These are phyloP conservation scores for Silene coronaria DNA, from an alignment of 179 eudicot species.

Conservation along the genomic window DNA sequence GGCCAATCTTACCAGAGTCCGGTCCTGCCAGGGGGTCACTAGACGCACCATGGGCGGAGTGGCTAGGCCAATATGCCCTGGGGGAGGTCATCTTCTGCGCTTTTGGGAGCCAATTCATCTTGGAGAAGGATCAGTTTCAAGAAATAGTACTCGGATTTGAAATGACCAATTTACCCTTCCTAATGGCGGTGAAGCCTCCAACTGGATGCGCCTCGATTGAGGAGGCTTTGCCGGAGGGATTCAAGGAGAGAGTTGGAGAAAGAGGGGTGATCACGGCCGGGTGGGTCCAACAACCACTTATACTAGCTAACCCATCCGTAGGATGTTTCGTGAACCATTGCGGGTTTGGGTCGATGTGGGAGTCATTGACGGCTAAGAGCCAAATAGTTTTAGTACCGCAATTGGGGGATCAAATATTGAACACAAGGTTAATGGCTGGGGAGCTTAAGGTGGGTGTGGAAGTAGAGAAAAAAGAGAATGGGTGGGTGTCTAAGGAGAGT, in stretches of 20 bases:
- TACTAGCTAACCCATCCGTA: slow-evolving; percentile 47
- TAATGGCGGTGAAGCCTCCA: slow-evolving; percentile 54
- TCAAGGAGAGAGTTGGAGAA: slow-evolving; percentile 34
- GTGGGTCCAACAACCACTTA: slow-evolving; percentile 53
- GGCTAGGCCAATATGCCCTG: slow-evolving; percentile 32
- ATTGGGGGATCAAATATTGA: slow-evolving; percentile 58
- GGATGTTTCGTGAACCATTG: slow-evolving; percentile 77
- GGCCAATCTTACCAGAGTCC: slow-evolving; percentile 49
- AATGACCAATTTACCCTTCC: slow-evolving; percentile 46
- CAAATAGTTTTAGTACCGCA: slow-evolving; percentile 64
- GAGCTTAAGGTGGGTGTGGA: slow-evolving; percentile 66
- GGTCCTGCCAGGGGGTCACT: slow-evolving; percentile 8
- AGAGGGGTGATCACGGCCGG: slow-evolving; percentile 50
- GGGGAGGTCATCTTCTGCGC: slow-evolving; percentile 54
- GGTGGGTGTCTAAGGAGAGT: slow-evolving; percentile 57
- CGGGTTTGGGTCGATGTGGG: slow-evolving; percentile 93
- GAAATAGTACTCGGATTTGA: slow-evolving; percentile 58
- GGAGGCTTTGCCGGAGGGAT: slow-evolving; percentile 54
- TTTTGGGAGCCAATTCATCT: slow-evolving; percentile 60
- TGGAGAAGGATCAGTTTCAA: slow-evolving; percentile 55
- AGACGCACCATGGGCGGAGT: slow-evolving; percentile 41
- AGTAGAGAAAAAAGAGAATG: slow-evolving; percentile 48
- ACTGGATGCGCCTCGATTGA: slow-evolving; percentile 36
- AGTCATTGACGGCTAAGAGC: slow-evolving; percentile 40
- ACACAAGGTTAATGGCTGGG: slow-evolving; percentile 48